Conservation (phyloP, 2,329 filamentous ascomycete species). For the Byssochlamys sp. region DNA sequence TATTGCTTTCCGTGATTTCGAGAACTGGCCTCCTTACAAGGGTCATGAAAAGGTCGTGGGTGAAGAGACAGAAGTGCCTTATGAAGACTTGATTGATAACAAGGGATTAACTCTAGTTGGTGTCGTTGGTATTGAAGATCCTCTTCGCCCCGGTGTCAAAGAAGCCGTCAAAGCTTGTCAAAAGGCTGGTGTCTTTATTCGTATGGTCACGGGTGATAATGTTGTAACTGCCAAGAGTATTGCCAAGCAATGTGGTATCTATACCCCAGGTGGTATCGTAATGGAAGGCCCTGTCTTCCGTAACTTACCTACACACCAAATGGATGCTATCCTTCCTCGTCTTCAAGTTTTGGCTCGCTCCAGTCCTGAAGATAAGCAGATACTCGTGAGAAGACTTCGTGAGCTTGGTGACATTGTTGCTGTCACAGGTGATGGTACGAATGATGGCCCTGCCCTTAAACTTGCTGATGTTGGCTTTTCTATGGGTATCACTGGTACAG, state of each 20-base stretch:
- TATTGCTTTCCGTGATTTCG: conserved; percentile 73
- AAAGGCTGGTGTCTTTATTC: too few species aligned
- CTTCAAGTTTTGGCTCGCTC: conserved; percentile 64
- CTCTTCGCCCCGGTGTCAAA: conserved; percentile 62
- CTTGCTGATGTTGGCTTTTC: conserved; percentile 75
- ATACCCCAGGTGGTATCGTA: conserved; percentile 56
- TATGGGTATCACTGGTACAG: conserved; percentile 75
- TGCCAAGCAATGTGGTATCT: conserved; percentile 69
- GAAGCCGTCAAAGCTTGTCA: conserved; percentile 66
- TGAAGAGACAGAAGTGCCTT: conserved; percentile 51
- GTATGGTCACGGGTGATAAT: too few species aligned
- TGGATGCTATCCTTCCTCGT: conserved; percentile 57
- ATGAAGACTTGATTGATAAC: conserved; percentile 58
- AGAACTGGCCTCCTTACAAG: conserved; percentile 67
- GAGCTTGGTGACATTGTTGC: conserved; percentile 67
- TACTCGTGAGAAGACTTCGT: conserved; percentile 61
- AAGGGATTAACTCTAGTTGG: too few species aligned
- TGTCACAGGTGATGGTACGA: conserved; percentile 74
- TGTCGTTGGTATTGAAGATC: conserved; percentile 73
- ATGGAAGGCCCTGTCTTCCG: conserved; percentile 73
- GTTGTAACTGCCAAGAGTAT: too few species aligned
- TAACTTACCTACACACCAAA: conserved; percentile 56
- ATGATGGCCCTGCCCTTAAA: conserved; percentile 72
- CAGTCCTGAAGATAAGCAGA: conserved; percentile 66
- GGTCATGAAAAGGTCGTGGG: conserved; percentile 41